Conservation (phyloP, 78 protist species). For the Capsaspora owczarzaki region DNA sequence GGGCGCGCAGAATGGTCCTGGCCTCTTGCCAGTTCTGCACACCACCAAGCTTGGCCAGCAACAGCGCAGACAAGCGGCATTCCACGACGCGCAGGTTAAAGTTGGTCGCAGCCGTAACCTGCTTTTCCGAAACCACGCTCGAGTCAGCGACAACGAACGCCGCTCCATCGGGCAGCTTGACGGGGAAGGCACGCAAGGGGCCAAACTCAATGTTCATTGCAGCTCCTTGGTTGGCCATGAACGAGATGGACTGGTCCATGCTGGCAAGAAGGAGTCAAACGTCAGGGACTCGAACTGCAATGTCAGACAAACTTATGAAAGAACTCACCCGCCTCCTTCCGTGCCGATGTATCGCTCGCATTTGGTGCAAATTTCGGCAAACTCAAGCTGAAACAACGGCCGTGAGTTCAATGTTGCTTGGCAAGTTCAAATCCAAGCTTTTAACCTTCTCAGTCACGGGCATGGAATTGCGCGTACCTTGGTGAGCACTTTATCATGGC, state of each 20-base stretch:
- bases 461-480: too few species aligned
- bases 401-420: too few species aligned
- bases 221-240: not conserved
- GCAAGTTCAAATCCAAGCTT: not conserved
- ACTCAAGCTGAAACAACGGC: not conserved
- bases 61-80: conserved; percentile 2
- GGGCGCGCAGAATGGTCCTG: too few species aligned
- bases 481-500: too few species aligned
- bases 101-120: not conserved
- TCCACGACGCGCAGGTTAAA: conserved; percentile 13
- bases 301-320: not conserved
- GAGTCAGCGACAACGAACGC: not conserved
- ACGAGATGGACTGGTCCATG: conserved; percentile 22
- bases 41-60: too few species aligned
- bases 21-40: too few species aligned
- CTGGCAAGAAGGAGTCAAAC: not conserved
- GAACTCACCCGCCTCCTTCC: conserved; percentile 13
- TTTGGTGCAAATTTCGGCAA: not conserved
- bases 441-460: too few species aligned
- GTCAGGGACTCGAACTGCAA: not conserved
- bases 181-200: not conserved
- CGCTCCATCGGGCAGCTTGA: not conserved
- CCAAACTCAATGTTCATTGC: not conserved
- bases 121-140: not conserved
- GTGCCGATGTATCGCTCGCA: conserved; percentile 11